phyloP scores from a whole-genome alignment of 768 basidiomycete species.

The Ephemerocybe angulata region DNA sequence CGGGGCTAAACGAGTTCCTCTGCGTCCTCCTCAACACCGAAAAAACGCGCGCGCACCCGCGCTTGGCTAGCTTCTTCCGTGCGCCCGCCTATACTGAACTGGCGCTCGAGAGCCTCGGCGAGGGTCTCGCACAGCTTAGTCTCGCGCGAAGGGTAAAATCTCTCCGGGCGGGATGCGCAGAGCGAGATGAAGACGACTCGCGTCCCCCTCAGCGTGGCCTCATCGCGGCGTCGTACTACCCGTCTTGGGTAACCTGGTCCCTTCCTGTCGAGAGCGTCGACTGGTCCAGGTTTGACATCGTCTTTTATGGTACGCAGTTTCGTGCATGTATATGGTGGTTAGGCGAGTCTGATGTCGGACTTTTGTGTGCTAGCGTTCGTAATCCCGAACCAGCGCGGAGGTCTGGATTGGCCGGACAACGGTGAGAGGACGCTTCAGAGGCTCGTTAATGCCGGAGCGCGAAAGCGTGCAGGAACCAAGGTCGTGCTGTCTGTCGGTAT shows the following conservation, averaged over 20 bases:
- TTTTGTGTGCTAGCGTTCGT: slow-evolving; percentile 51
- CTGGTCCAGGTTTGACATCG: slow-evolving; percentile 61
- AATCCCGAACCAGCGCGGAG: slow-evolving; percentile 52
- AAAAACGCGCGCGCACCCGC: slow-evolving; percentile 31
- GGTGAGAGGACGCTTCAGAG: slow-evolving; percentile 48
- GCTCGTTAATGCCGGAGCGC: slow-evolving; percentile 52
- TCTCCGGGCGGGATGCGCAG: neutral
- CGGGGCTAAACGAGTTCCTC: slow-evolving; percentile 42
- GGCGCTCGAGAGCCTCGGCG: slow-evolving; percentile 36
- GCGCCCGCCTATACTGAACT: slow-evolving; percentile 37
- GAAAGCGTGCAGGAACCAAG: slow-evolving; percentile 51
- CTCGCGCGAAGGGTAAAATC: slow-evolving; percentile 2
- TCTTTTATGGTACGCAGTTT: slow-evolving; percentile 57
- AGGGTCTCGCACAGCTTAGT: slow-evolving; percentile 13
- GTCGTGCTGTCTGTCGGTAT: slow-evolving; percentile 64
- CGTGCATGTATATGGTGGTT: neutral
- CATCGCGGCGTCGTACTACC: slow-evolving; percentile 46
- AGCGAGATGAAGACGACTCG: slow-evolving; percentile 17
- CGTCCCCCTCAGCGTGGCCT: slow-evolving; percentile 22
- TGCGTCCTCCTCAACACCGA: slow-evolving; percentile 33
- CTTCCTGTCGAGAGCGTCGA: slow-evolving; percentile 57
- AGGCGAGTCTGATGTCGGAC: slow-evolving; percentile 5
- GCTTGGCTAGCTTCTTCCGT: slow-evolving; percentile 38
- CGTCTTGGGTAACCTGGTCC: slow-evolving; percentile 45
- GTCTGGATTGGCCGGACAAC: slow-evolving; percentile 48